Base-by-base conservation (phyloP, 176 grass and related monocot species). In the Miscanthus lutarioriparius region DNA sequence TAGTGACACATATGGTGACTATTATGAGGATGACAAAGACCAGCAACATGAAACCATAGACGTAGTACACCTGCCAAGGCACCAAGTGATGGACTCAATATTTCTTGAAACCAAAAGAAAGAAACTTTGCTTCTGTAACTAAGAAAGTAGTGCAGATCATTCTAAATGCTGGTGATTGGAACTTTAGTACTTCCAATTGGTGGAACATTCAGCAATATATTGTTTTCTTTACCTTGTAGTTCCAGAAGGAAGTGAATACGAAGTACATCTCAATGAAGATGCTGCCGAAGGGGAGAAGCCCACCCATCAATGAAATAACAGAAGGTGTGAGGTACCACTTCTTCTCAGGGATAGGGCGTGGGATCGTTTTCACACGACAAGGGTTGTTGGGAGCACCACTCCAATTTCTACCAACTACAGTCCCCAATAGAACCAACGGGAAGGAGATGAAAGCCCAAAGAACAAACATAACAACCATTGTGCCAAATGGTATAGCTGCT, bases 221-320 rank as follows among this genome's bases (percentile, higher is more conserved):
- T 81, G 10, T 6, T 65, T 84, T 49, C 0, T 69, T 85, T 93
- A 99, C 96, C 96, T 99, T 99, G 83, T 99, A 99, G 79, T 99
- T 99, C 96, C 96, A 99, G 84, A 99, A 99, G 63, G 96, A 99
- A 26, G 96, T 99, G 88, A 99, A 99, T 66, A 99, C 96, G 43
- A 99, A 99, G 79, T 99, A 99, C 96, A 99, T 99, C 90, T 99
- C 96, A 72, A 99, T 99, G 86, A 99, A 99, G 68, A 99, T 99
- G 65, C 96, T 99, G 70, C 96, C 96, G 32, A 99, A 99, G 40
- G 96, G 96, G 72, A 99, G 93, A 49, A 99, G 85, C 20, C 96
- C 96, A 74, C 96, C 96, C 89, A 99, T 96, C 74, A 99, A 72
- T 66, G 96, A 84, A 87, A 99, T 90, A 48, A 99, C 86, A 41